Evolutionary conservation across 1,284 basidiomycete species (phyloP).

Genomic region (Inonotus hispidus): DNA sequence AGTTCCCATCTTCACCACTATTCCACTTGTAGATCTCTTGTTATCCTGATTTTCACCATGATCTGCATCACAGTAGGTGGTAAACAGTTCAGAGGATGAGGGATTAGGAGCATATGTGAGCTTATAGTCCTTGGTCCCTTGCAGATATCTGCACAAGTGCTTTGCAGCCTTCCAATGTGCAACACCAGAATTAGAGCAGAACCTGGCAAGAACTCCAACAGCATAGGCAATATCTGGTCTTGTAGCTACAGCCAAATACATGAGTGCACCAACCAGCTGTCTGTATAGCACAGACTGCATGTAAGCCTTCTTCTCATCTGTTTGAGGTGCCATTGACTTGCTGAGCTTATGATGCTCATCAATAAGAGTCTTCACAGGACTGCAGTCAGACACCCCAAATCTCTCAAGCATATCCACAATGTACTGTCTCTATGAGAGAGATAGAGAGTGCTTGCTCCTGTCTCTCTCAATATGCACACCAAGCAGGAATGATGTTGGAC

Average conservation of each 20-base stretch:
- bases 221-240: conserved; percentile 34
- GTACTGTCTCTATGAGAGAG: background rate
- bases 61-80: conserved; percentile 9
- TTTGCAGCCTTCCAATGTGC: conserved; percentile 27
- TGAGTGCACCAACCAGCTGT: conserved; percentile 27
- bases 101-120: background rate
- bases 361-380: background rate
- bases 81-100: background rate
- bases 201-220: conserved; percentile 29
- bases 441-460: background rate
- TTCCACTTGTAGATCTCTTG: background rate
- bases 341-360: background rate
- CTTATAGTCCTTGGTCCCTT: no score
- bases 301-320: conserved; percentile 18
- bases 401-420: background rate
- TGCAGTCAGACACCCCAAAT: background rate
- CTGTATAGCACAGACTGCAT: conserved; percentile 30
- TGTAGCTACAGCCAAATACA: conserved; percentile 26
- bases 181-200: conserved; percentile 28
- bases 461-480: conserved; percentile 25
- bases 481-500: no score
- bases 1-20: conserved; percentile 14
- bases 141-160: no score
- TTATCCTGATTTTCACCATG: background rate
- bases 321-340: conserved; percentile 18